Conservation (phyloP, 129 eudicot species). For the Heracleum sosnowskyi region DNA sequence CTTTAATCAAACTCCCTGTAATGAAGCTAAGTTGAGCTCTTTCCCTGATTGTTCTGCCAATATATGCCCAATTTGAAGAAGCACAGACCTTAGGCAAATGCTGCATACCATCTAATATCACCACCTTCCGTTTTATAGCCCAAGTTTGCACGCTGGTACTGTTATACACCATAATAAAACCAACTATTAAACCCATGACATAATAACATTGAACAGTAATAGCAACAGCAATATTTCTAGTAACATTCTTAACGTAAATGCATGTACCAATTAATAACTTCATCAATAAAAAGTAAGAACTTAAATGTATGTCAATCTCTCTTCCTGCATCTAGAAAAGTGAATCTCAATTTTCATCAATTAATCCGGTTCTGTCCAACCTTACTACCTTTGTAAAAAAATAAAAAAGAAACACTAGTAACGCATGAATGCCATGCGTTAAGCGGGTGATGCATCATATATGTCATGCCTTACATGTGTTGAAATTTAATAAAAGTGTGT, state of each 20-base stretch:
- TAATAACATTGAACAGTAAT: not conserved
- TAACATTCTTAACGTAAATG: not conserved
- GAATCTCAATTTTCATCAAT: not conserved
- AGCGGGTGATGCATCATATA: not conserved
- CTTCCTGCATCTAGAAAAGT: not conserved
- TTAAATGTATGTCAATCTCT: not conserved
- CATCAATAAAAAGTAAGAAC: not conserved
- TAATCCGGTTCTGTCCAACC: not conserved
- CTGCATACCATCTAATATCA: conserved; percentile 60
- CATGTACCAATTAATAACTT: not conserved
- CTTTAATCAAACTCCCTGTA: conserved; percentile 25
- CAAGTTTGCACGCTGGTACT: not conserved
- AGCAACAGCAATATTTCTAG: not conserved
- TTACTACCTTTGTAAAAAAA: not conserved
- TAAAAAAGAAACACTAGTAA: too few relatives aligned
- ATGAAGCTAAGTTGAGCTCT: conserved; percentile 20
- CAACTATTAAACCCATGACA: not conserved
- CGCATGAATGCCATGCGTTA: too few relatives aligned
- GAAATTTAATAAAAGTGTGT: too few relatives aligned
- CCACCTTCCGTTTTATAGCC: conserved; percentile 14
- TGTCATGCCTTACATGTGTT: not conserved
- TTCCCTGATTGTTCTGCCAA: conserved; percentile 29
- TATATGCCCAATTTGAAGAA: conserved; percentile 42
- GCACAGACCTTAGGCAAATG: conserved; percentile 41
- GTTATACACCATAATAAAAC: not conserved